Conservation (phyloP, 306 rosid genomes). For the Quercus robur region DNA sequence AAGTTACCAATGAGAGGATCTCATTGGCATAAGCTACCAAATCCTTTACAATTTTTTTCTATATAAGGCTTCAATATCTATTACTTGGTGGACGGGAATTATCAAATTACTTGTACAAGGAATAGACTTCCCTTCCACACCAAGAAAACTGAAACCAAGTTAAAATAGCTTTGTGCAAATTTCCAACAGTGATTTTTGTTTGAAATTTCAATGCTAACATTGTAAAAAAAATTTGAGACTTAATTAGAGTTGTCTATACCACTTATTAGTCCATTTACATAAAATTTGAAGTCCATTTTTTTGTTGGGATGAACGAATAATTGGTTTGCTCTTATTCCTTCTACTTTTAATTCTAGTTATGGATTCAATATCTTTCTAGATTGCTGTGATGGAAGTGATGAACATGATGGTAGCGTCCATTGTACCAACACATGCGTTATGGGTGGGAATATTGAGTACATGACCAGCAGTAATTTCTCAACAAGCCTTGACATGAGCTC, state of each 20-base stretch:
- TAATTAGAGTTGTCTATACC: not conserved
- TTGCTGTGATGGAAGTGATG: slow-evolving; percentile 95
- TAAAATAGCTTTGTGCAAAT: too few relatives aligned
- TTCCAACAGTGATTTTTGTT: too few relatives aligned
- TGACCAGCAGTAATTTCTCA: slow-evolving; percentile 26
- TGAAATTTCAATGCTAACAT: not conserved
- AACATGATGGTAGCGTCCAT: slow-evolving; percentile 53
- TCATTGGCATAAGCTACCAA: too few relatives aligned
- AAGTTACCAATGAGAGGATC: too few relatives aligned
- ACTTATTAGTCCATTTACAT: not conserved
- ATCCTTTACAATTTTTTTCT: too few relatives aligned
- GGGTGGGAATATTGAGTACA: slow-evolving; percentile 66
- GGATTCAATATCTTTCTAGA: slow-evolving; percentile 42
- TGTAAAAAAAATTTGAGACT: not conserved
- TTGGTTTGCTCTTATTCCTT: slow-evolving; percentile 3
- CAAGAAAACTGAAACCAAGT: too few relatives aligned
- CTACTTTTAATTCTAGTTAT: slow-evolving; percentile 21
- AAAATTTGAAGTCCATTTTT: not conserved
- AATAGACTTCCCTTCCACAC: too few relatives aligned
- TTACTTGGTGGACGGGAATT: too few relatives aligned
- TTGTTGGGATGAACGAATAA: not conserved
- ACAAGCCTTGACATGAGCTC: slow-evolving; percentile 14
- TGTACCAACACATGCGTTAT: slow-evolving; percentile 80
- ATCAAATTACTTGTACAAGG: too few relatives aligned
- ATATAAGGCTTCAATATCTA: too few relatives aligned